Percentiles rank a stretch among this genome's conserved stretches.
These are phyloP conservation scores for Ceratocystis harringtonii DNA, from an alignment of 2,329 filamentous ascomycete species.

Conservation along the genomic window DNA sequence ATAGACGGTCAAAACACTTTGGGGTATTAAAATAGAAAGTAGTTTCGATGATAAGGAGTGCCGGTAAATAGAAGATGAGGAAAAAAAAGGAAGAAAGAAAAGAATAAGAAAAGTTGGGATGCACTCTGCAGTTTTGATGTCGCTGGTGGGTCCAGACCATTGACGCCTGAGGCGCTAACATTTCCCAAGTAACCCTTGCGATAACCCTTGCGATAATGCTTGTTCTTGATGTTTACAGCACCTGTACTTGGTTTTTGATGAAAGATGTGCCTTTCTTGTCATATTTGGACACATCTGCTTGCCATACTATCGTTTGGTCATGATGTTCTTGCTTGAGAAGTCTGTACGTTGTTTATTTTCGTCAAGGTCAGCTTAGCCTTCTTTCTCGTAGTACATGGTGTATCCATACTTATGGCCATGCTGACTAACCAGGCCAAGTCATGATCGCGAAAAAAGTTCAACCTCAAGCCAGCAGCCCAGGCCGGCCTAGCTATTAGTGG, in stretches of 20 bases:
- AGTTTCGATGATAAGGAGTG: constrained; percentile 93
- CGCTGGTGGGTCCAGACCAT: neutral
- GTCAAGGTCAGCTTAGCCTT: no score
- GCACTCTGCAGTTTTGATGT: constrained; percentile 13
- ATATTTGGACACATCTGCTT: no score
- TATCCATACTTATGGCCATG: constrained; percentile 10
- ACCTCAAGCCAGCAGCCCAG: constrained; percentile 7
- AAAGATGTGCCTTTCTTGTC: neutral
- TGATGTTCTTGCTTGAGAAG: no score
- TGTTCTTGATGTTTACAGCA: no score
- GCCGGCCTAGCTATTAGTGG: constrained; percentile 2
- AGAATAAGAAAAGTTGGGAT: constrained; percentile 19
- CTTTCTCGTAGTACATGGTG: no score
- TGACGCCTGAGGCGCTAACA: neutral
- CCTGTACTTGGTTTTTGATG: neutral
- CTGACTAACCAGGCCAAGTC: constrained; percentile 10
- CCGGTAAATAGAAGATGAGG: constrained; percentile 45
- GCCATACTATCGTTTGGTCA: no score
- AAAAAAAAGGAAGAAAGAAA: constrained; percentile 23
- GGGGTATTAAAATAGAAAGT: constrained; percentile 36
- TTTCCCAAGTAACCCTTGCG: neutral
- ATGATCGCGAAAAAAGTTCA: constrained; percentile 18
- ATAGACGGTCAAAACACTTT: constrained; percentile 82
- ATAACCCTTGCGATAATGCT: neutral
- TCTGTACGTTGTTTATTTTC: no score